phyloP scores from a whole-genome alignment of 441 rosid species.

The Metrosideros polymorpha region DNA sequence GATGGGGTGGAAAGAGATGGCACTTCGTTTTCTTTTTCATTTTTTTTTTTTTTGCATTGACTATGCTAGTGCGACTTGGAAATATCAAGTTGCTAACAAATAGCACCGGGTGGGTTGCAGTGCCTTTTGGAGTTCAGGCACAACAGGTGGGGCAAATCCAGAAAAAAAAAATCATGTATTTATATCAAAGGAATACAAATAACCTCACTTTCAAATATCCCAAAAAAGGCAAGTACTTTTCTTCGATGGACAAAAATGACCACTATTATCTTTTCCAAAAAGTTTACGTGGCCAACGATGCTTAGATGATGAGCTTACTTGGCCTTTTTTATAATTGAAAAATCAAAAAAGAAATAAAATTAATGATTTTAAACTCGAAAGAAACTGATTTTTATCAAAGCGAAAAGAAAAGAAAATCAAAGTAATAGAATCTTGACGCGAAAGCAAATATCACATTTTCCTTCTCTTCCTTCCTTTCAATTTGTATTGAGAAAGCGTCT shows the following conservation, averaged over 20 bases:
- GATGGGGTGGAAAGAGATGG: not conserved
- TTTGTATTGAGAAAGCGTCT: not conserved
- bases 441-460: not conserved
- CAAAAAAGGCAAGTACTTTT: fast-evolving
- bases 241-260: not conserved
- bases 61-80: not conserved
- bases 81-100: not conserved
- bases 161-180: not conserved
- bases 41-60: not conserved
- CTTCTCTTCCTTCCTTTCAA: too few relatives aligned
- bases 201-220: not conserved
- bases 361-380: not conserved
- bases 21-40: too few relatives aligned
- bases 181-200: not conserved
- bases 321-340: not conserved
- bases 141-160: fast-evolving
- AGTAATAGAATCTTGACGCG: too few relatives aligned
- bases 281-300: fast-evolving
- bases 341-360: not conserved
- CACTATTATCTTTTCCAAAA: fast-evolving
- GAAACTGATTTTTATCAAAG: not conserved
- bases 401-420: not conserved
- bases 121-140: not conserved
- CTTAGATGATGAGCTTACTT: not conserved
- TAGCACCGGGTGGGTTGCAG: not conserved